Evolutionary conservation across 306 rosid species (phyloP).

Genomic region (Betula pendula): DNA sequence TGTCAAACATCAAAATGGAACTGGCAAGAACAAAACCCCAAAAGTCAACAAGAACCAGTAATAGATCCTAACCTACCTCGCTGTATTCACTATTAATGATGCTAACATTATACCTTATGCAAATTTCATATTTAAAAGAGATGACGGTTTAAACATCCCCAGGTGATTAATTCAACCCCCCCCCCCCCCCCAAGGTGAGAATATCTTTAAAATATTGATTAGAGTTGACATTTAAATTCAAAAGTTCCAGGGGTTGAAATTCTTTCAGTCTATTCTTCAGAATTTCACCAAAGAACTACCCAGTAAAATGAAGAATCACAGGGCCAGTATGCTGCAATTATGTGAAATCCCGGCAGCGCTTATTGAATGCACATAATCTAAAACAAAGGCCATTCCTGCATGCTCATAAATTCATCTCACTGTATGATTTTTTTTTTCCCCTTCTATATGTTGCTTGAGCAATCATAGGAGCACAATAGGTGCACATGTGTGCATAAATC

Average conservation of each 20-base stretch:
- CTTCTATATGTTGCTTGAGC: neutral
- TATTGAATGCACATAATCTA: neutral
- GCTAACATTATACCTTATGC: neutral
- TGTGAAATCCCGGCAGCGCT: neutral
- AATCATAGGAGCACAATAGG: neutral
- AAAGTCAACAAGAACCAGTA: neutral
- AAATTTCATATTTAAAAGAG: neutral
- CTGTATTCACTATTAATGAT: neutral
- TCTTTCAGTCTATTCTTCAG: neutral
- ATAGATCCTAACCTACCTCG: neutral
- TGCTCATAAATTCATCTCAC: neutral
- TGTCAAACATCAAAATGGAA: neutral
- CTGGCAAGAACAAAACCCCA: neutral
- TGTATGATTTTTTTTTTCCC: neutral
- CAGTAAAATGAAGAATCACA: neutral
- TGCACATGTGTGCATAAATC: neutral
- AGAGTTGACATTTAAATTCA: neutral
- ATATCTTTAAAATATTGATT: neutral
- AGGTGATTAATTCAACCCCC: neutral
- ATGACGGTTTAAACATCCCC: neutral
- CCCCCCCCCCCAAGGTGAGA: neutral
- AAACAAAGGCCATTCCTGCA: neutral
- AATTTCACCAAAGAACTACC: neutral
- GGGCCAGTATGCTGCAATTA: neutral
- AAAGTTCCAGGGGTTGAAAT: neutral